These are phyloP conservation scores for Adansonia rubrostipa DNA, from an alignment of 441 rosid species.

Conservation along the genomic window DNA sequence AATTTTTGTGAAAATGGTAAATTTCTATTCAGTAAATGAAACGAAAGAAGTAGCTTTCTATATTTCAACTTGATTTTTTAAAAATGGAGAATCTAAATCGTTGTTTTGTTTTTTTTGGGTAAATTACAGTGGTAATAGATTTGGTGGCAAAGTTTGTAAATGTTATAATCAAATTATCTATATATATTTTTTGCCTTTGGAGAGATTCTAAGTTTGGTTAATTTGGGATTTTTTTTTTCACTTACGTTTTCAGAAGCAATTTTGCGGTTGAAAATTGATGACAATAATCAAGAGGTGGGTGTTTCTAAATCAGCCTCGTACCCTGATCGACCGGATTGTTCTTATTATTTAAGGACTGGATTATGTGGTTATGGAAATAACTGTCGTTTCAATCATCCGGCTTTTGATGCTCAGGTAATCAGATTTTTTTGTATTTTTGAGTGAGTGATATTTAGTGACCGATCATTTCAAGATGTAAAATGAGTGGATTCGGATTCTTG, in stretches of 20 bases:
- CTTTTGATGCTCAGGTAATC: constrained; percentile 54
- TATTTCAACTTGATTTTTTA: background rate
- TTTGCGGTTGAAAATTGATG: constrained; percentile 56
- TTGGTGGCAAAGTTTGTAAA: background rate
- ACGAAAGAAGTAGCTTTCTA: background rate
- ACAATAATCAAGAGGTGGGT: constrained; percentile 39
- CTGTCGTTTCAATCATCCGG: constrained; percentile 87
- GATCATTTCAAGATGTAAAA: background rate
- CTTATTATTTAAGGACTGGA: constrained; percentile 78
- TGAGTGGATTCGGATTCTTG: background rate
- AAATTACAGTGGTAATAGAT: background rate
- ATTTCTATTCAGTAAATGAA: background rate
- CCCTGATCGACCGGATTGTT: constrained; percentile 90
- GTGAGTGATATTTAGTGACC: background rate
- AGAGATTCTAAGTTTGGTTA: constrained; percentile 23
- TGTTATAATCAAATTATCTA: background rate
- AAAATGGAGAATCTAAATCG: background rate
- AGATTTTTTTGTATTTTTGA: background rate
- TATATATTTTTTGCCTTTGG: background rate
- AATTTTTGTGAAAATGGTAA: background rate
- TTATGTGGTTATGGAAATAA: constrained; percentile 73
- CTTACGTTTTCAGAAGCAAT: constrained; percentile 46
- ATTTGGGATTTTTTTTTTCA: constrained; percentile 24
- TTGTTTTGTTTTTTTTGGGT: background rate
- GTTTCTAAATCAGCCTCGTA: constrained; percentile 47